Evolutionary conservation across 106 monocot species (phyloP).

Genomic region (Alisma plantagoaquatica): DNA sequence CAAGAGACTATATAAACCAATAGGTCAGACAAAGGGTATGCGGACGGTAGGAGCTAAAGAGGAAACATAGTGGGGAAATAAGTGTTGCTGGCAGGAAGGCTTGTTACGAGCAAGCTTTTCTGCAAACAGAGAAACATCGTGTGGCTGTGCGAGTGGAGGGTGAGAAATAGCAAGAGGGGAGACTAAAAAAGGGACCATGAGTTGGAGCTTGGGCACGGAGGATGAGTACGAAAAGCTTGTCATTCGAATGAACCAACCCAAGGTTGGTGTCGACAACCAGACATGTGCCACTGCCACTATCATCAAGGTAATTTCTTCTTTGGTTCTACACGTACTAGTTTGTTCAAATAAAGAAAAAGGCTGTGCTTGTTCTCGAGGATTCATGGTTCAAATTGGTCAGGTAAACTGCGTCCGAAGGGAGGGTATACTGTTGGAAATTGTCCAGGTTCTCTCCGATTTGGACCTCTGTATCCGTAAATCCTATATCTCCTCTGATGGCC

Average conservation of each 20-base stretch:
- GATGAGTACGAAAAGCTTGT: slow-evolving; percentile 67
- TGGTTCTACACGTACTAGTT: not conserved
- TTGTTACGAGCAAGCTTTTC: too few relatives aligned
- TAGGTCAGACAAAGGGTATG: too few relatives aligned
- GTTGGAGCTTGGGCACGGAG: too few relatives aligned
- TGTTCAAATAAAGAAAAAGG: not conserved
- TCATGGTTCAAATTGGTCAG: slow-evolving; percentile 1
- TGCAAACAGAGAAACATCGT: too few relatives aligned
- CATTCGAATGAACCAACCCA: slow-evolving; percentile 65
- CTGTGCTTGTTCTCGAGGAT: not conserved
- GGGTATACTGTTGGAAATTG: slow-evolving; percentile 47
- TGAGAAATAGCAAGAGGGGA: slow-evolving; percentile 15
- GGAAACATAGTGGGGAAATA: too few relatives aligned
- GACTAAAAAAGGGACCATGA: too few relatives aligned
- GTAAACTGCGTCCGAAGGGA: slow-evolving; percentile 51
- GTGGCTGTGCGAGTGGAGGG: too few relatives aligned
- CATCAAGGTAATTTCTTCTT: slow-evolving; percentile 26
- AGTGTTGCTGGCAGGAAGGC: too few relatives aligned
- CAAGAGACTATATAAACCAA: too few relatives aligned
- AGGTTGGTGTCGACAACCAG: slow-evolving; percentile 63
- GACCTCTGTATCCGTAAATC: slow-evolving; percentile 56
- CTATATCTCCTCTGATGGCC: slow-evolving; percentile 72
- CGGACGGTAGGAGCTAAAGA: too few relatives aligned
- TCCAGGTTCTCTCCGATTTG: slow-evolving; percentile 52
- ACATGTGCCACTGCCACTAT: slow-evolving; percentile 40